Conservation (phyloP, 2,329 filamentous ascomycete genomes). For the Bipolaris bicolor region DNA sequence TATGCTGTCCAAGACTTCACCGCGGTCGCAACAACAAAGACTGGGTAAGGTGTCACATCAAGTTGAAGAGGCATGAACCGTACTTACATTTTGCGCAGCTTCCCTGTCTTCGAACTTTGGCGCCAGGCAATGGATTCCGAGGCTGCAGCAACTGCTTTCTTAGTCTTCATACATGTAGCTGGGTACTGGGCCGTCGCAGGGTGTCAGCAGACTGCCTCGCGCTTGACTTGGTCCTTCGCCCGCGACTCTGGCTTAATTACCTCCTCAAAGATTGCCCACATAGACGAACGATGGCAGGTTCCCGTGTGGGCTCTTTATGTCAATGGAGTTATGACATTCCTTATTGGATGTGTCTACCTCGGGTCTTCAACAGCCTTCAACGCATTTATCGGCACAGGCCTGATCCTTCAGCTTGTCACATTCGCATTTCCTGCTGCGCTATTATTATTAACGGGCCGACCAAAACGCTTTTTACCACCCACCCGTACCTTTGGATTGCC, state of each 20-base stretch:
- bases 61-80: background rate
- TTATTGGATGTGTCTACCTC: slow-evolving; percentile 1
- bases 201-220: background rate
- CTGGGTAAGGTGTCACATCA: background rate
- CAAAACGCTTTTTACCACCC: background rate
- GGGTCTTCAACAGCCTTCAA: background rate
- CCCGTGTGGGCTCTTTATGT: background rate
- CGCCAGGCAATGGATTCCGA: background rate
- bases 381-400: background rate
- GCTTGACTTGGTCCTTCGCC: background rate
- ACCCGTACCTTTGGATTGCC: background rate
- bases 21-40: background rate
- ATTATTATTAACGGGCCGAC: background rate
- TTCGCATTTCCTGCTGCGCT: slow-evolving; percentile 1
- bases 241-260: background rate
- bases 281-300: background rate
- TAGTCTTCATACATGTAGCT: background rate
- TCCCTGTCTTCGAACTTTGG: background rate
- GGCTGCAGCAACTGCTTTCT: background rate
- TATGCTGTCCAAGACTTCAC: background rate
- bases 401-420: background rate
- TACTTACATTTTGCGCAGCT: background rate
- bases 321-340: background rate
- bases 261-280: background rate
- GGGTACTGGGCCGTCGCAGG: background rate